Conservation (phyloP, 2,329 filamentous ascomycete species). For the Zopfia rhizophila region DNA sequence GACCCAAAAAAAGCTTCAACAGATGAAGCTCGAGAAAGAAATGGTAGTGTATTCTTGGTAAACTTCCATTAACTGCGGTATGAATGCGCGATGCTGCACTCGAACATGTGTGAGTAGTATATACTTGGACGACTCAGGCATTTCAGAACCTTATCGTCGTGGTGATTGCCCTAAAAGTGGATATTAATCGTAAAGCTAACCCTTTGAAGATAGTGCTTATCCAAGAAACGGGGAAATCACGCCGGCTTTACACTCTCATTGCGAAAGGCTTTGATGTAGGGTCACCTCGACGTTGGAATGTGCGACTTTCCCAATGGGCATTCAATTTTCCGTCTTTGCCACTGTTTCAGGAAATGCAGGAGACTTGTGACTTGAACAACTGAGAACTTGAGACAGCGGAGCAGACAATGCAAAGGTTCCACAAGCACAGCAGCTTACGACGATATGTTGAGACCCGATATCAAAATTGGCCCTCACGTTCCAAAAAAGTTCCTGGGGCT, state of each 20-base stretch:
- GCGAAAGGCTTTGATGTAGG: neutral
- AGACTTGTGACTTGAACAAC: constrained; percentile 14
- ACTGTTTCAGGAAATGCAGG: constrained; percentile 26
- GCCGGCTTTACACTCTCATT: constrained; percentile 18
- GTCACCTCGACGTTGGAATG: constrained; percentile 14
- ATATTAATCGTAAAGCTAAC: constrained; percentile 12
- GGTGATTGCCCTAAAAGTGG: constrained; percentile 7
- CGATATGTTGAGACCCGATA: too few relatives aligned
- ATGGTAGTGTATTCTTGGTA: too few relatives aligned
- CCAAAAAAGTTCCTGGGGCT: too few relatives aligned
- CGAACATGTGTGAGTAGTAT: too few relatives aligned
- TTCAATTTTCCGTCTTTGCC: constrained; percentile 3
- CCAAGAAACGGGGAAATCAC: constrained; percentile 27
- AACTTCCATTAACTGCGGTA: too few relatives aligned
- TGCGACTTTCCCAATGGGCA: constrained; percentile 25
- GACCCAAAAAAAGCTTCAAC: too few relatives aligned
- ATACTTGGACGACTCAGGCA: neutral
- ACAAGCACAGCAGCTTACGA: too few relatives aligned
- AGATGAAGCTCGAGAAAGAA: too few relatives aligned
- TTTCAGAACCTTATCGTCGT: constrained; percentile 10
- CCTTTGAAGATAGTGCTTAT: constrained; percentile 34
- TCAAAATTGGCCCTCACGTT: too few relatives aligned
- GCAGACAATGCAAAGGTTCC: constrained; percentile 2
- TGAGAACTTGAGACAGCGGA: constrained; percentile 2
- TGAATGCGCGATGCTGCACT: too few relatives aligned